A percentile compares a stretch with the other conserved stretches of the same genome.
Evolutionary conservation across 352 stramenopile species (phyloP).

Genomic region (Stramenopiles sp.): DNA sequence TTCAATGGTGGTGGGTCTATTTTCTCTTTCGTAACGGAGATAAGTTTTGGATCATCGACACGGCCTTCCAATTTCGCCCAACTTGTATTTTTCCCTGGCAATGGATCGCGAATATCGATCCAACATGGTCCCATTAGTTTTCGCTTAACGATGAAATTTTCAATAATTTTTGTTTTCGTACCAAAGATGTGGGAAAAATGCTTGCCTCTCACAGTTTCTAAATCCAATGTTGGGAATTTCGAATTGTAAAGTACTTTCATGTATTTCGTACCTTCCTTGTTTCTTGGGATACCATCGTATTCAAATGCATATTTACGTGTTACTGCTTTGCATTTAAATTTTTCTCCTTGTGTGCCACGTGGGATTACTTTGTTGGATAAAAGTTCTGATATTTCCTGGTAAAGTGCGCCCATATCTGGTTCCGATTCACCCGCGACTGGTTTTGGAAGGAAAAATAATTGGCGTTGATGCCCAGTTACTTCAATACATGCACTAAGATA

Average conservation of each 20-base stretch:
- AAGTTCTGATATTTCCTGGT: constrained; percentile 60
- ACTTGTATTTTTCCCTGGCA: background rate
- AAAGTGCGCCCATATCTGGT: constrained; percentile 52
- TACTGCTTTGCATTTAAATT: constrained; percentile 80
- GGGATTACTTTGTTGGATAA: constrained; percentile 59
- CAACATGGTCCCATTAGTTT: constrained; percentile 91
- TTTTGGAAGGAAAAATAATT: constrained; percentile 75
- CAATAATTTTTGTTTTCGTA: constrained; percentile 63
- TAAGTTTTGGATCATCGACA: background rate
- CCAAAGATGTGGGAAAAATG: constrained; percentile 83
- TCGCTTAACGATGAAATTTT: constrained; percentile 92
- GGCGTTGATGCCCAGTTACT: constrained; percentile 78
- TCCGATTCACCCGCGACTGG: constrained; percentile 10
- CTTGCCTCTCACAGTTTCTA: constrained; percentile 53
- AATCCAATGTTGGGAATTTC: constrained; percentile 55
- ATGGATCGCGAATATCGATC: constrained; percentile 38
- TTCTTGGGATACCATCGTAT: constrained; percentile 67
- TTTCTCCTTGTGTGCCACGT: constrained; percentile 16
- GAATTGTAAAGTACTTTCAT: constrained; percentile 92
- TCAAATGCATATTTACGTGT: constrained; percentile 94
- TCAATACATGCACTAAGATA: constrained; percentile 85
- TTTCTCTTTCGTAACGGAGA: background rate
- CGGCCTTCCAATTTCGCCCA: background rate
- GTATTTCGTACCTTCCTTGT: constrained; percentile 68
- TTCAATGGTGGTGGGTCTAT: constrained; percentile 54